Evolutionary conservation across 1,139 yeast genomes (phyloP), one percentile per base, ranked within the genome.

Genomic region (Hansenula lynferdii): DNA sequence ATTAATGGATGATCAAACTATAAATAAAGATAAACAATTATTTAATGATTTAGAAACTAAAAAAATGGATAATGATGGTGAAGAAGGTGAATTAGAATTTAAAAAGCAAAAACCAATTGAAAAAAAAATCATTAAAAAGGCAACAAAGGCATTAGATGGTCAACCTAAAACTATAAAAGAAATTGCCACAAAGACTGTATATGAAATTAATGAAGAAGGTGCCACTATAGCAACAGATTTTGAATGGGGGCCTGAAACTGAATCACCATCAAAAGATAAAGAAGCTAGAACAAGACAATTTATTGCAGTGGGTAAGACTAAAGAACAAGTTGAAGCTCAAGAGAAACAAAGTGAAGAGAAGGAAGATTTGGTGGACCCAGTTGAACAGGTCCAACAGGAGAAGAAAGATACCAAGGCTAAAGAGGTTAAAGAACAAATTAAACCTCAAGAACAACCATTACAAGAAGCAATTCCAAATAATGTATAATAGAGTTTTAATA

Each of bases 11-110:
- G 51, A 47, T 32, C 31, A 42, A 14, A 39, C 39, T 10, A 38
- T 44, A 22, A 45, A 37, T 34, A 48, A 48, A 31, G 56, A 49
- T 38, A 48, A 51, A 35, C 44, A 49, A 66, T 72, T 35, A 8
- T 53, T 50, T 26, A 40, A 38, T 31, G 49, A 44, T 14, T 31
- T 51, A 7, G 55, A 52, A 37, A 42, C 28, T 25, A 41, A 40
- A n/a, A 49, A 50, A 28, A 42, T 38, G 19, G 50, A 48, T 27
- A 35, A 45, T 6, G 54, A 50, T 34, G 55, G 45, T 28, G 49
- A 43, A 31, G 53, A 50, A 43, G 56, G 52, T 34, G 53, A 48
- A 36, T 49, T 54, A 31, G 49, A 50, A 33, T 51, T 47, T 36
- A 53, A 49, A 35, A 37, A 42, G 7, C 55, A 46, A 38, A 42